phyloP scores from a whole-genome alignment of 352 stramenopile species.

The Phytophthora brassicae region DNA sequence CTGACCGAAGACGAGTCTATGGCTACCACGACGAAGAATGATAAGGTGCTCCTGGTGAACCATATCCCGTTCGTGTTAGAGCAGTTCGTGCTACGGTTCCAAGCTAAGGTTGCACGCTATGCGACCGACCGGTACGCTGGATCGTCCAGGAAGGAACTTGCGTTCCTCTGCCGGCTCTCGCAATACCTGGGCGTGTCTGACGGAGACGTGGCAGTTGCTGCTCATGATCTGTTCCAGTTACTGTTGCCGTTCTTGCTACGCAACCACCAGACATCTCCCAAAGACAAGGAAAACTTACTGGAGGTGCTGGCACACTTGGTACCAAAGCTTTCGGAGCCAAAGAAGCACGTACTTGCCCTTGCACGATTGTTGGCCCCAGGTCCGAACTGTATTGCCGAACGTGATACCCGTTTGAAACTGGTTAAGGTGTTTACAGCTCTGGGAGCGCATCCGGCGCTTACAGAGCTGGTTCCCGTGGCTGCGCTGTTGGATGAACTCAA shows the following conservation, averaged over 20 bases:
- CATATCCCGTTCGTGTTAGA: constrained; percentile 80
- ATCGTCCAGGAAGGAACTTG: constrained; percentile 81
- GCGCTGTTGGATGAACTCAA: constrained; percentile 64
- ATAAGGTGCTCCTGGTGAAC: constrained; percentile 45
- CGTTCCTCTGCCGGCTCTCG: constrained; percentile 79
- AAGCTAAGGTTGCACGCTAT: constrained; percentile 79
- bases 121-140: constrained; percentile 72
- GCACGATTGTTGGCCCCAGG: constrained; percentile 77
- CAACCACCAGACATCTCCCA: constrained; percentile 72
- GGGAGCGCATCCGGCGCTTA: constrained; percentile 39
- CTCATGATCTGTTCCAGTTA: constrained; percentile 84
- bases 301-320: constrained; percentile 78
- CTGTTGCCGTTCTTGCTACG: constrained; percentile 82
- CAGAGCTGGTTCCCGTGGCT: constrained; percentile 42
- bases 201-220: constrained; percentile 35
- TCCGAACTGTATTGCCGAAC: constrained; percentile 71
- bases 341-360: constrained; percentile 76
- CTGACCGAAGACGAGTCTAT: constrained; percentile 25
- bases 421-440: constrained; percentile 73
- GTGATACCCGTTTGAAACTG: constrained; percentile 58
- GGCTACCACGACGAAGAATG: constrained; percentile 6
- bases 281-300: constrained; percentile 84
- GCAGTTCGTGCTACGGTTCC: constrained; percentile 82
- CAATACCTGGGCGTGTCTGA: constrained; percentile 54
- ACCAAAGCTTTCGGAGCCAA: constrained; percentile 64